phyloP scores from a whole-genome alignment of 2,329 filamentous ascomycete species.

The Colletotrichum falcatum region DNA sequence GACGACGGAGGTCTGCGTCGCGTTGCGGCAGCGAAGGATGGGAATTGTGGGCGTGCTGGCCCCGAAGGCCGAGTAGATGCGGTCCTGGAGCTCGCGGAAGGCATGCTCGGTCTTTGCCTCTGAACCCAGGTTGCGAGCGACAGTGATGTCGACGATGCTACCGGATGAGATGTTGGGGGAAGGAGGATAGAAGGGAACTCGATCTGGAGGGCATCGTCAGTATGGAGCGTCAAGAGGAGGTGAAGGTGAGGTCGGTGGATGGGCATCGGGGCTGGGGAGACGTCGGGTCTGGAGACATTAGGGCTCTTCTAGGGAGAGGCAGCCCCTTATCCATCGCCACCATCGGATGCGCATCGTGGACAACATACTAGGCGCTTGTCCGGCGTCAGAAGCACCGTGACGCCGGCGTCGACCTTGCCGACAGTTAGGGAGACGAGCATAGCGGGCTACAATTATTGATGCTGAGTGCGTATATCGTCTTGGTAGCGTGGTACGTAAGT shows the following conservation, averaged over 20 bases:
- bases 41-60: conserved; percentile 81
- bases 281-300: neutral
- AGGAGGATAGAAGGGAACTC: conserved; percentile 98
- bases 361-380: conserved; percentile 90
- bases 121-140: conserved; percentile 84
- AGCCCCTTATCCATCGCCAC: conserved; percentile 8
- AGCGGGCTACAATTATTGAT: conserved; percentile 45
- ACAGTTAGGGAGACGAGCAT: conserved; percentile 99
- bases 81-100: conserved; percentile 88
- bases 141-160: conserved; percentile 97
- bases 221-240: conserved; percentile 10
- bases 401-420: conserved; percentile 98
- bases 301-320: neutral
- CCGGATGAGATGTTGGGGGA: conserved; percentile 95
- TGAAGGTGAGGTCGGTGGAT: conserved; percentile 43
- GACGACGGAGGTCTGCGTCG: conserved; percentile 97
- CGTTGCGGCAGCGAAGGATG: conserved; percentile 90
- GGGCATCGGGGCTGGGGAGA: conserved; percentile 1
- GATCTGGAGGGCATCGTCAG: conserved; percentile 72
- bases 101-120: conserved; percentile 79
- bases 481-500: conserved; percentile 23
- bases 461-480: conserved; percentile 15
- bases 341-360: conserved; percentile 1
- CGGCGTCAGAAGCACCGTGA: conserved; percentile 94
- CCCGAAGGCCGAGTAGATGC: conserved; percentile 89